Percentiles rank a stretch among this genome's conserved stretches.
Evolutionary conservation across 129 eudicot species (phyloP).

Genomic region (Rutidosis leptorrhynchoides): DNA sequence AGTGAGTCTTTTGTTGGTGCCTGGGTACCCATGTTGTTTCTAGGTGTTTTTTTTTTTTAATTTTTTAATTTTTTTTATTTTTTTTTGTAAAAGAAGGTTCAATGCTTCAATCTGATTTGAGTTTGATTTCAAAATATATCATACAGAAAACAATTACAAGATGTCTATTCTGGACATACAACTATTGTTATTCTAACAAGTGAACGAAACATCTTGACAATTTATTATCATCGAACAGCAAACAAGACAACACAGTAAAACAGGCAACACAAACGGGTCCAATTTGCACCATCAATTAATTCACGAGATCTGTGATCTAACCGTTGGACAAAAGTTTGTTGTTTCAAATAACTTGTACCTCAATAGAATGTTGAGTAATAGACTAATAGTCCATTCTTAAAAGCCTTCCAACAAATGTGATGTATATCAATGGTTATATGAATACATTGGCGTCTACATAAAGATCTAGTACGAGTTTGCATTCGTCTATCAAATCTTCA

Average conservation of each 20-base stretch:
- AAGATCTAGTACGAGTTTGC: not conserved
- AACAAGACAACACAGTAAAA: not conserved
- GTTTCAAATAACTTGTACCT: not conserved
- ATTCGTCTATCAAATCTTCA: no score
- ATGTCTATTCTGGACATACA: not conserved
- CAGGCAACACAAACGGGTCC: not conserved
- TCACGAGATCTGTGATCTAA: not conserved
- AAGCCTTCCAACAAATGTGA: no score
- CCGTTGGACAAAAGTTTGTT: not conserved
- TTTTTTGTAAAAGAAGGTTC: no score
- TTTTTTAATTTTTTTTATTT: no score
- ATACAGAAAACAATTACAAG: not conserved
- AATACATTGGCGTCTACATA: not conserved
- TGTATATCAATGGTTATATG: no score
- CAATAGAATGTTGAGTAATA: no score
- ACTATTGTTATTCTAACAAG: not conserved
- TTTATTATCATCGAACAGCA: not conserved
- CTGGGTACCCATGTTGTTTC: no score
- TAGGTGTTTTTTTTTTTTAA: no score
- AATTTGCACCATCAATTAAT: not conserved
- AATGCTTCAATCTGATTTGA: not conserved
- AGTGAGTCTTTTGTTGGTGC: no score
- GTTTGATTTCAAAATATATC: not conserved
- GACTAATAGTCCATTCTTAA: no score
- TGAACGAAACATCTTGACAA: not conserved